phyloP scores from a whole-genome alignment of 441 rosid genomes.

The Metrosideros polymorpha region DNA sequence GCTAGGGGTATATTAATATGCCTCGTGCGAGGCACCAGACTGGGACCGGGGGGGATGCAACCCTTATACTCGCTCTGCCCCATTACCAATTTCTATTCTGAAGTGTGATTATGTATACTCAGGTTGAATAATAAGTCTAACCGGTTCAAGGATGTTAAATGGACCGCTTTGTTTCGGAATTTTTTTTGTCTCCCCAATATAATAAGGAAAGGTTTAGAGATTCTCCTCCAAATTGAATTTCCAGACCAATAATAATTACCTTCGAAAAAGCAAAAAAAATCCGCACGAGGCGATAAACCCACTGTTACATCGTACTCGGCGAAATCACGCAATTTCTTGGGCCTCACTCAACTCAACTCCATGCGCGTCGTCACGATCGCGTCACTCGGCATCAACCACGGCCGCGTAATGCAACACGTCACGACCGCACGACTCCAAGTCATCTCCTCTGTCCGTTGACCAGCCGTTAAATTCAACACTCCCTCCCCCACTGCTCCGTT shows the following conservation, averaged over 20 bases:
- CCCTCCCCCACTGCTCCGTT: background rate
- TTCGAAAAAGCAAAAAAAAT: background rate
- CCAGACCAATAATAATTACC: background rate
- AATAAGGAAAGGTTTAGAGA: too few relatives aligned
- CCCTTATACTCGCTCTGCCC: background rate
- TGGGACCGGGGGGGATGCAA: background rate
- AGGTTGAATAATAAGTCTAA: background rate
- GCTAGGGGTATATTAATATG: background rate
- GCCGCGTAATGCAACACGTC: background rate
- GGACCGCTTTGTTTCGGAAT: too few relatives aligned
- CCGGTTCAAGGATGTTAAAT: background rate
- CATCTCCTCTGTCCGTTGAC: background rate
- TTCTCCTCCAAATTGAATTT: background rate
- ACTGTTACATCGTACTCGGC: background rate
- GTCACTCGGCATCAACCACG: background rate
- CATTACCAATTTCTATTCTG: background rate
- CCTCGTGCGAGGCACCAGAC: accelerated
- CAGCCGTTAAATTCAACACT: background rate
- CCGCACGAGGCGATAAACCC: background rate
- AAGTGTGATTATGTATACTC: background rate
- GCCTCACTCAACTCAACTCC: background rate
- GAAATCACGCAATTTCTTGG: background rate
- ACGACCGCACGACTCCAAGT: background rate
- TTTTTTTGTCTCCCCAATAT: too few relatives aligned
- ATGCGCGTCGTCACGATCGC: background rate